Evolutionary conservation across 208 protist species (phyloP).

Genomic region (Angomonas deanei): DNA sequence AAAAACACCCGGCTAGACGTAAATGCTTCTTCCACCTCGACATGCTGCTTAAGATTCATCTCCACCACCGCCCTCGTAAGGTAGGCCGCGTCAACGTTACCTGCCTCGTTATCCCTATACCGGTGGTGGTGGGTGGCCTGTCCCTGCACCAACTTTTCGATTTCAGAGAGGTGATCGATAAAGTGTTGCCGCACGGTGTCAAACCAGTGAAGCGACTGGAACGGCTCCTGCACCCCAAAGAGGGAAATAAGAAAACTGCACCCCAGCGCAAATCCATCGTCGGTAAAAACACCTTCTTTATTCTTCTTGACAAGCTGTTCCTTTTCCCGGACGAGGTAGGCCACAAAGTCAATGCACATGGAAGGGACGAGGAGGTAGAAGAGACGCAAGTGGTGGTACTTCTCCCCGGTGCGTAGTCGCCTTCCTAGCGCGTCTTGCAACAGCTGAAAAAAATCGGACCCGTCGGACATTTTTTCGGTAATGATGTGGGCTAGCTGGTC

Average conservation of each 20-base stretch:
- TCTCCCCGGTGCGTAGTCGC: slow-evolving; percentile 27
- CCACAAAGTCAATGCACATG: slow-evolving; percentile 91
- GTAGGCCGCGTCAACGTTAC: slow-evolving; percentile 14
- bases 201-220: slow-evolving; percentile 97
- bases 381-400: slow-evolving; percentile 76
- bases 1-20: slow-evolving; percentile 67
- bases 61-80: slow-evolving; percentile 58
- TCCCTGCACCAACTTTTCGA: slow-evolving; percentile 6
- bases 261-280: slow-evolving; percentile 97
- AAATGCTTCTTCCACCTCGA: slow-evolving; percentile 60
- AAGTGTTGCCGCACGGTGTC: slow-evolving; percentile 47
- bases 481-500: slow-evolving; percentile 78
- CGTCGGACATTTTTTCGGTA: slow-evolving; percentile 84
- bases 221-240: slow-evolving; percentile 88
- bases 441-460: slow-evolving; percentile 94
- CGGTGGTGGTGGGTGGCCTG: not conserved
- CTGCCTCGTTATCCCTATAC: slow-evolving; percentile 15
- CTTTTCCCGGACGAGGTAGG: slow-evolving; percentile 92
- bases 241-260: slow-evolving; percentile 93
- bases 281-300: slow-evolving; percentile 89
- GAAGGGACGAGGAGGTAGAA: slow-evolving; percentile 96
- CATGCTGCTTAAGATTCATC: slow-evolving; percentile 44
- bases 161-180: slow-evolving; percentile 12
- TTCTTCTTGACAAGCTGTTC: slow-evolving; percentile 91
- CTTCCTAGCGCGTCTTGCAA: slow-evolving; percentile 90